These are phyloP conservation scores for Ceratorhiza oryzae-sativae DNA, from an alignment of 1,284 basidiomycete species.

Conservation along the genomic window DNA sequence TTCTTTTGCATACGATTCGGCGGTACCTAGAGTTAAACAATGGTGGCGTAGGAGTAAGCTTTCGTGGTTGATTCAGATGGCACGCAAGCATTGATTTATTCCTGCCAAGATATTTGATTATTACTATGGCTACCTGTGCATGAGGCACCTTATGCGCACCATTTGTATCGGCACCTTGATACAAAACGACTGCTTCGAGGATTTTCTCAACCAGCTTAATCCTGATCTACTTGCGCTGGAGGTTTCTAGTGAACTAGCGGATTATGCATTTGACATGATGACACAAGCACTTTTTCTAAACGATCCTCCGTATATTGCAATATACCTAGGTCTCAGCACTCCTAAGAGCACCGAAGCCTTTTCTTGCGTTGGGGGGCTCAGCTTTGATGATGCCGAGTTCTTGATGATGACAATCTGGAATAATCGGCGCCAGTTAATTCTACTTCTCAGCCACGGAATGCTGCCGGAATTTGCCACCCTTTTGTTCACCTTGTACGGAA, in stretches of 20 bases:
- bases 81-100: too few relatives aligned
- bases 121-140: slow-evolving; percentile 9
- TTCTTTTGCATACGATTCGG: neutral
- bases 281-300: too few relatives aligned
- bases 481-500: neutral
- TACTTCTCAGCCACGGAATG: neutral
- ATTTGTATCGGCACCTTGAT: neutral
- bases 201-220: neutral
- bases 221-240: neutral
- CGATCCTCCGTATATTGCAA: too few relatives aligned
- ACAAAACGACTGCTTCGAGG: neutral
- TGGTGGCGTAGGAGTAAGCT: neutral
- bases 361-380: neutral
- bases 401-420: neutral
- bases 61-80: too few relatives aligned
- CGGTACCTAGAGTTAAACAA: neutral
- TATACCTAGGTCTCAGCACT: neutral
- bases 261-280: neutral
- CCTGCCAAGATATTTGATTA: neutral
- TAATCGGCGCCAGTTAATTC: neutral
- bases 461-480: neutral
- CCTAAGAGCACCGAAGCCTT: neutral
- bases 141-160: neutral
- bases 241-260: neutral
- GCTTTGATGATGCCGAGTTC: neutral